Conservation (phyloP, 2,329 filamentous ascomycete species). For the Cladobotryum protrusum region DNA sequence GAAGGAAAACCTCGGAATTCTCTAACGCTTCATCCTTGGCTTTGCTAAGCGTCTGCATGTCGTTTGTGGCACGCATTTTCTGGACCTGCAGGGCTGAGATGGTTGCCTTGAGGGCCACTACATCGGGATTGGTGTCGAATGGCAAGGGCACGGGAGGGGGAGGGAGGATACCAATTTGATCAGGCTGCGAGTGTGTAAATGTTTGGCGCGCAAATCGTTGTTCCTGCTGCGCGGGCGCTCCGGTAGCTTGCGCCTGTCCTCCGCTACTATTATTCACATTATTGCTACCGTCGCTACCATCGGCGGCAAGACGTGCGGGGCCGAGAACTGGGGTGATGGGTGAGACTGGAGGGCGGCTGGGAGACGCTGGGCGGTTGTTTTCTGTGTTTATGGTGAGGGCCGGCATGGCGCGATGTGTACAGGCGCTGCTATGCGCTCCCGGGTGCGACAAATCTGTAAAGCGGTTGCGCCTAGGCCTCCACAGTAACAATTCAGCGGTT, state of each 20-base stretch:
- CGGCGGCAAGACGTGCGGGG: constrained; percentile 26
- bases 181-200: constrained; percentile 41
- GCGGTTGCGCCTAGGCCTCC: too few species aligned
- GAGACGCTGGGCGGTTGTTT: constrained; percentile 35
- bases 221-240: neutral
- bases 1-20: constrained; percentile 65
- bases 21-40: constrained; percentile 65
- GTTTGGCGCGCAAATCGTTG: constrained; percentile 26
- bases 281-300: neutral
- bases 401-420: constrained; percentile 13
- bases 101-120: constrained; percentile 76
- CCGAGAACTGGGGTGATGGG: constrained; percentile 45
- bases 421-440: too few species aligned
- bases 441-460: too few species aligned
- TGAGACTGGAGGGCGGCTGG: constrained; percentile 45
- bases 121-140: constrained; percentile 70
- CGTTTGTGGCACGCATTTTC: constrained; percentile 66
- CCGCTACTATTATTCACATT: neutral
- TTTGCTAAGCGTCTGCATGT: constrained; percentile 63
- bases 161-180: constrained; percentile 36
- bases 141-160: constrained; percentile 48
- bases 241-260: neutral
- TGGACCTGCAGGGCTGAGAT: constrained; percentile 86
- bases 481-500: too few species aligned
- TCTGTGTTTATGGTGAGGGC: constrained; percentile 27